These are phyloP conservation scores for Boletus subcaerulescens DNA, from an alignment of 768 basidiomycete genomes.

Conservation along the genomic window DNA sequence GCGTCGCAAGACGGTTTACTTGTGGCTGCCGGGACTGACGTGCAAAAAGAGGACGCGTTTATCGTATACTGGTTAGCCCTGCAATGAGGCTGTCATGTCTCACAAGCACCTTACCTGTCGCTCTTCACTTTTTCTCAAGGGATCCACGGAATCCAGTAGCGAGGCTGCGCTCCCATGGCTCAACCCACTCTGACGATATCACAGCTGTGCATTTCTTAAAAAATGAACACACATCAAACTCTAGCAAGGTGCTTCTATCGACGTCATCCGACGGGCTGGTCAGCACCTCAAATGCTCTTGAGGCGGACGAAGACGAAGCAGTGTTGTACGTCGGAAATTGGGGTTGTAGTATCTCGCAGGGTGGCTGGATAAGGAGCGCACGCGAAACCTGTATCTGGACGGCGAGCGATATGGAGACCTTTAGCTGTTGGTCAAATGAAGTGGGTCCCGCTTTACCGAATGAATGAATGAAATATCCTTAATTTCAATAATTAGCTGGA, in stretches of 20 bases:
- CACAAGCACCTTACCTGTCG: conserved; percentile 1
- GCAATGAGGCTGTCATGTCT: neutral
- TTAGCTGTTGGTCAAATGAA: conserved; percentile 79
- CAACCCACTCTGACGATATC: conserved; percentile 92
- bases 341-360: conserved; percentile 77
- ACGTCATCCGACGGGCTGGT: conserved; percentile 84
- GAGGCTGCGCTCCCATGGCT: conserved; percentile 72
- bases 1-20: conserved; percentile 66
- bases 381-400: conserved; percentile 63
- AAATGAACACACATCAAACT: conserved; percentile 28
- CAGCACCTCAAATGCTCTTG: conserved; percentile 63
- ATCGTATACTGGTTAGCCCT: conserved; percentile 75
- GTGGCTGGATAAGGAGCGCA: conserved; percentile 55
- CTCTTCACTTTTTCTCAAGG: conserved; percentile 42
- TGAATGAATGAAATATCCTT: neutral
- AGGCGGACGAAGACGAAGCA: conserved; percentile 88
- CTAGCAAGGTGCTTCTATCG: conserved; percentile 60
- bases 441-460: conserved; percentile 33
- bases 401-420: conserved; percentile 93
- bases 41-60: conserved; percentile 76
- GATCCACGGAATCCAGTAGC: conserved; percentile 77
- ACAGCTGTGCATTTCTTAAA: conserved; percentile 62
- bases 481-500: conserved; percentile 51
- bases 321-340: conserved; percentile 79
- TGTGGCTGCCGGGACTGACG: conserved; percentile 80